These are phyloP conservation scores for Phytophthora brassicae DNA, from an alignment of 352 stramenopile genomes.

Conservation along the genomic window DNA sequence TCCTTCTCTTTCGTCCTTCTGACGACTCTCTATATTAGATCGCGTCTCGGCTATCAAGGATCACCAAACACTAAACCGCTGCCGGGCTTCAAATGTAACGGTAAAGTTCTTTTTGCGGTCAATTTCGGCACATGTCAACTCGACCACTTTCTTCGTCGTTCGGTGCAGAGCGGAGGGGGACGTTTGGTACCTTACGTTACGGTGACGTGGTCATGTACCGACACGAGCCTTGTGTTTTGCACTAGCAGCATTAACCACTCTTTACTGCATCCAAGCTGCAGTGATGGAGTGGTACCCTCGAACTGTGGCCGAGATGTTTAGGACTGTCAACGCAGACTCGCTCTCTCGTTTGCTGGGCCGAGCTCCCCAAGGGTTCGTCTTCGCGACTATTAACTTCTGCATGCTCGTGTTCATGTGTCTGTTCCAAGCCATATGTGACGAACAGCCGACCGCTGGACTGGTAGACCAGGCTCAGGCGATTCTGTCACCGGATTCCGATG, in stretches of 20 bases:
- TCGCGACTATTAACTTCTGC: slow-evolving; percentile 1
- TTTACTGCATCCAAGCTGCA: background rate
- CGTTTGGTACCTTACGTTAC: too few relatives aligned
- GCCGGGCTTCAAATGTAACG: background rate
- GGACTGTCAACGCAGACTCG: background rate
- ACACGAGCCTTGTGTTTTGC: background rate
- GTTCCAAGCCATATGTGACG: background rate
- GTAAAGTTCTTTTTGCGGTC: slow-evolving; percentile 13
- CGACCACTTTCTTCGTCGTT: background rate
- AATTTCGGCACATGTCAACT: background rate
- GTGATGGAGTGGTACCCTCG: slow-evolving; percentile 3
- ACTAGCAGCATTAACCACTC: background rate
- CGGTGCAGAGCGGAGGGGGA: background rate
- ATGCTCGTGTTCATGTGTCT: background rate
- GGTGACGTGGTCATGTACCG: background rate
- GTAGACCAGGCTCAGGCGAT: background rate
- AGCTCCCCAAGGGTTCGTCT: background rate
- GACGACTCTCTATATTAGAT: background rate
- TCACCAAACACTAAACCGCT: background rate
- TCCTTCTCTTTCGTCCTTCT: background rate
- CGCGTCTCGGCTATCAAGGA: slow-evolving; percentile 6
- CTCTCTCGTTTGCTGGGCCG: background rate
- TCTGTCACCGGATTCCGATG: background rate
- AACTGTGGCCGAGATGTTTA: background rate
- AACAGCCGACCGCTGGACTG: background rate